Evolutionary conservation across 495 filamentous ascomycete species (phyloP).

Genomic region (Podospora conica): DNA sequence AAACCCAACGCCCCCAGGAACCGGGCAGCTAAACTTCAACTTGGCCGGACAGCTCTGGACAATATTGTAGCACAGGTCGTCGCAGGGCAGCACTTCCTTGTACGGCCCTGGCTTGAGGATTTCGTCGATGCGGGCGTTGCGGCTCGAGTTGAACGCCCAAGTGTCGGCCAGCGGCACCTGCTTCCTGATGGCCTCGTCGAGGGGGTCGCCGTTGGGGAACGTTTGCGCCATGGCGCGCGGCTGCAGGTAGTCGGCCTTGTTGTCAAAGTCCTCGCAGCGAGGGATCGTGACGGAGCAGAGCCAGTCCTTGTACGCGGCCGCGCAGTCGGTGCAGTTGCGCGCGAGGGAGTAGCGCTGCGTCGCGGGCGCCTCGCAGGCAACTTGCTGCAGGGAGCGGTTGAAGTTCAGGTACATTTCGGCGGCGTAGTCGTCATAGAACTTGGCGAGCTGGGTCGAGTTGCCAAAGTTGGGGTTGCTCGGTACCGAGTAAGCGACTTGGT

Average conservation of each 20-base stretch:
- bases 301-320: slow-evolving; percentile 80
- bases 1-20: slow-evolving; percentile 44
- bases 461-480: slow-evolving; percentile 65
- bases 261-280: slow-evolving; percentile 77
- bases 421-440: slow-evolving; percentile 66
- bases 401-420: slow-evolving; percentile 63
- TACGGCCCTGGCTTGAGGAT: slow-evolving; percentile 78
- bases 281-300: slow-evolving; percentile 91
- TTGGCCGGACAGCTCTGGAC: slow-evolving; percentile 77
- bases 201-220: slow-evolving; percentile 60
- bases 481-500: slow-evolving; percentile 81
- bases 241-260: slow-evolving; percentile 48
- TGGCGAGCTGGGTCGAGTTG: slow-evolving; percentile 45
- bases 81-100: slow-evolving; percentile 84
- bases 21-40: slow-evolving; percentile 73
- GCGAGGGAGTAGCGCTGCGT: slow-evolving; percentile 71
- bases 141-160: slow-evolving; percentile 44
- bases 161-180: slow-evolving; percentile 18
- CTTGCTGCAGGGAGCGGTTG: slow-evolving; percentile 68
- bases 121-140: slow-evolving; percentile 66
- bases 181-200: slow-evolving; percentile 27
- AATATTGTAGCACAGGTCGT: slow-evolving; percentile 74
- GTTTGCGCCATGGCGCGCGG: slow-evolving; percentile 59
- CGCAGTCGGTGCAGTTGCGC: slow-evolving; percentile 68
- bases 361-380: slow-evolving; percentile 70